Conservation (phyloP, 1,284 basidiomycete genomes). For the Moesziomyces globuligerus region DNA sequence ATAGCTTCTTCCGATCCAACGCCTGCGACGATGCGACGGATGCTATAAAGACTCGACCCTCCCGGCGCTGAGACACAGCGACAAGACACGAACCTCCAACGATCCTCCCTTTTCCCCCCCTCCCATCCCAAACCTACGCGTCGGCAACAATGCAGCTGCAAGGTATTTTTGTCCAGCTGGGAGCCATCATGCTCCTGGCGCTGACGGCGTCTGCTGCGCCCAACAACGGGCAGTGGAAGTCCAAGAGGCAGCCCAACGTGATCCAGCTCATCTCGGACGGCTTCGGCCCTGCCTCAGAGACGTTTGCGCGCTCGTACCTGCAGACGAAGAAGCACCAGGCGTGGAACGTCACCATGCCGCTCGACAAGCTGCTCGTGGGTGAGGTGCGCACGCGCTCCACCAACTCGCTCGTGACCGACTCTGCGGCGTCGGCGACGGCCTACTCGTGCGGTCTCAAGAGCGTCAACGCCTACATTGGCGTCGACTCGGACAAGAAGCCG, state of each 20-base stretch:
- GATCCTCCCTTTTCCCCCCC: too few species aligned
- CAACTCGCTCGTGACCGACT: slow-evolving; percentile 66
- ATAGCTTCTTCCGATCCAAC: neutral
- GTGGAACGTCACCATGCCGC: slow-evolving; percentile 55
- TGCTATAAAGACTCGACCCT: too few species aligned
- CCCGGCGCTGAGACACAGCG: too few species aligned
- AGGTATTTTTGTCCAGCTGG: slow-evolving; percentile 34
- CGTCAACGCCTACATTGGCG: slow-evolving; percentile 65
- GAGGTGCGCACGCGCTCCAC: slow-evolving; percentile 62
- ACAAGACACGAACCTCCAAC: too few species aligned
- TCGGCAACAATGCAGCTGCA: slow-evolving; percentile 28
- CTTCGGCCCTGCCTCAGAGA: slow-evolving; percentile 66
- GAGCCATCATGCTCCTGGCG: slow-evolving; percentile 37
- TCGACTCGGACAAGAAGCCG: slow-evolving; percentile 63
- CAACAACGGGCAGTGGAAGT: slow-evolving; percentile 28
- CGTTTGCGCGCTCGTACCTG: slow-evolving; percentile 61
- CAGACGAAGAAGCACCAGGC: slow-evolving; percentile 43
- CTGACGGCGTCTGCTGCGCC: slow-evolving; percentile 31
- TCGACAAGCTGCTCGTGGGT: slow-evolving; percentile 64
- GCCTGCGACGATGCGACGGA: neutral
- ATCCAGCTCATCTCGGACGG: slow-evolving; percentile 64
- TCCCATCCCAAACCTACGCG: neutral
- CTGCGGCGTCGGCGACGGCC: slow-evolving; percentile 65
- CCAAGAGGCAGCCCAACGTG: slow-evolving; percentile 40
- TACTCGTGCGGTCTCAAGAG: slow-evolving; percentile 64